A percentile compares a stretch with the other conserved stretches of the same genome.
Conservation (phyloP, 2,329 filamentous ascomycete genomes). For the Akanthomyces muscarius region DNA sequence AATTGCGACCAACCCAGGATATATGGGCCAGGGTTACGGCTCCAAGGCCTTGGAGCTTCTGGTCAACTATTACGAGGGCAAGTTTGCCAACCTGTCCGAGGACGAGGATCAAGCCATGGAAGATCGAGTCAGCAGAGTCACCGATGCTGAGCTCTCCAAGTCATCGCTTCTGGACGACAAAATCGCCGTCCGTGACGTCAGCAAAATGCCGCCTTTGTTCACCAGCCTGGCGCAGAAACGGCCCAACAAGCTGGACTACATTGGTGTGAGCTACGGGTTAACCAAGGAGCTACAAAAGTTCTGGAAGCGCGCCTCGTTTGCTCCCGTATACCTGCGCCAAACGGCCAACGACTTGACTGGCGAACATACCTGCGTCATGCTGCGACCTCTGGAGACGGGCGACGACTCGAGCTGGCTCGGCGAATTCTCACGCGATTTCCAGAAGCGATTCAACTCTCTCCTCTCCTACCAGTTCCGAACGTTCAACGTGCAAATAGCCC, state of each 20-base stretch:
- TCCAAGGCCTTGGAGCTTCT: slow-evolving; percentile 83
- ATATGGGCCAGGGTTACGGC: slow-evolving; percentile 88
- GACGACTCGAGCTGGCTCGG: slow-evolving; percentile 81
- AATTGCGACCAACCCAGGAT: slow-evolving; percentile 95
- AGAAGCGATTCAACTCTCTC: slow-evolving; percentile 84
- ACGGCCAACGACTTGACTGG: slow-evolving; percentile 95
- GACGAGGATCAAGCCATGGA: slow-evolving; percentile 50
- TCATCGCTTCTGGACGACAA: slow-evolving; percentile 78
- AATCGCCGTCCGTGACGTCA: slow-evolving; percentile 84
- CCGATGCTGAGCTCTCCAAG: slow-evolving; percentile 74
- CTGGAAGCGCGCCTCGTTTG: slow-evolving; percentile 86
- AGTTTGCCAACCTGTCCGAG: slow-evolving; percentile 81
- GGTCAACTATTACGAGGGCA: slow-evolving; percentile 89
- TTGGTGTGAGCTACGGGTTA: slow-evolving; percentile 93
- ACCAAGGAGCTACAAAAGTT: slow-evolving; percentile 88
- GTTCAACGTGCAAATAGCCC: slow-evolving; percentile 72
- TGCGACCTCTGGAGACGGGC: slow-evolving; percentile 67
- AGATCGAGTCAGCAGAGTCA: slow-evolving; percentile 70
- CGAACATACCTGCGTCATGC: slow-evolving; percentile 97
- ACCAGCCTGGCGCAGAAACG: slow-evolving; percentile 79
- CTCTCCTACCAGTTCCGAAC: slow-evolving; percentile 88
- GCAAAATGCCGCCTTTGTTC: slow-evolving; percentile 89
- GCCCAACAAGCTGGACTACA: slow-evolving; percentile 78
- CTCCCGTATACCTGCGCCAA: slow-evolving; percentile 89
- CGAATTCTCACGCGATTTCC: slow-evolving; percentile 89